phyloP scores from a whole-genome alignment of 78 protist genomes.

The Diacronema lutheri region DNA sequence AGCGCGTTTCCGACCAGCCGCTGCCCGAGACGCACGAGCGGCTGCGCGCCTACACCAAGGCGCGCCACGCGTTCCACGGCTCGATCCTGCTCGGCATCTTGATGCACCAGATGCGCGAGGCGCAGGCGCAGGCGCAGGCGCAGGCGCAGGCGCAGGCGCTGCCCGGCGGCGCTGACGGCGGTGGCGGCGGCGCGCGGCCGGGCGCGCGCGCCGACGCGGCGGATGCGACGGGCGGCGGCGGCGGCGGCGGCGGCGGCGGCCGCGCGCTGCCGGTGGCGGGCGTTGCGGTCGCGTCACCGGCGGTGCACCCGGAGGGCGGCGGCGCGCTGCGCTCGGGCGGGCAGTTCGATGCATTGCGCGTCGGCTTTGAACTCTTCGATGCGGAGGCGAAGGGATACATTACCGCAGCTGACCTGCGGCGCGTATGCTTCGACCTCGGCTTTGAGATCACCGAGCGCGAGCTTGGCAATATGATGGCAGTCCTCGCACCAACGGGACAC shows the following conservation, averaged over 20 bases:
- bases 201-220: too few species aligned
- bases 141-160: too few species aligned
- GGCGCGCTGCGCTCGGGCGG: neutral
- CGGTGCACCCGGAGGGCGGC: neutral
- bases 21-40: slow-evolving; percentile 6
- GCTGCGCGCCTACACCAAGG: neutral
- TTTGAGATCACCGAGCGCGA: neutral
- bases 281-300: too few species aligned
- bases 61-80: neutral
- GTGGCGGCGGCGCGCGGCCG: too few species aligned
- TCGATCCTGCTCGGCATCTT: neutral
- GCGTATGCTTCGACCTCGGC: neutral
- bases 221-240: too few species aligned
- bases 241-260: too few species aligned
- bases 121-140: too few species aligned
- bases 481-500: neutral
- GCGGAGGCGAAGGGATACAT: neutral
- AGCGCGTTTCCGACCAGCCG: neutral
- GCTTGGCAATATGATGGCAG: neutral
- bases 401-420: neutral
- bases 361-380: neutral
- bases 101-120: neutral
- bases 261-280: too few species aligned
- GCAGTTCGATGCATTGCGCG: neutral
- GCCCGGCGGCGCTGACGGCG: too few species aligned